These are phyloP conservation scores for Panaeolus papilionaceus DNA, from an alignment of 768 basidiomycete species.

Conservation along the genomic window DNA sequence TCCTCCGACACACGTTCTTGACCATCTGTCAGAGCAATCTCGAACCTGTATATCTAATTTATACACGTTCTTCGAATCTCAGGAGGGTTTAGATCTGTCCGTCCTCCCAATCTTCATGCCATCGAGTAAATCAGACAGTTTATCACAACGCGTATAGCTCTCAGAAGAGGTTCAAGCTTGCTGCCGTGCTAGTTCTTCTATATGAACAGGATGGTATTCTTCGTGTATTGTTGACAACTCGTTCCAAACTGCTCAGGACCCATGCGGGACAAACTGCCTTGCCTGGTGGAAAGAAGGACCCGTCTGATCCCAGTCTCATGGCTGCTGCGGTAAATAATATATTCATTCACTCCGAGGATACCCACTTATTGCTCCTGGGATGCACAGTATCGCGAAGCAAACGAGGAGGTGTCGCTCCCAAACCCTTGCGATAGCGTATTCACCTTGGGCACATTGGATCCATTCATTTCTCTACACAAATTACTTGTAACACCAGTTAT, in stretches of 20 bases:
- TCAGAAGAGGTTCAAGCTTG: conserved; percentile 47
- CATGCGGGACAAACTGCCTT: conserved; percentile 76
- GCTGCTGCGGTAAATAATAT: conserved; percentile 73
- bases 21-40: conserved; percentile 34
- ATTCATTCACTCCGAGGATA: neutral
- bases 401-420: conserved; percentile 84
- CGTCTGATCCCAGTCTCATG: conserved; percentile 59
- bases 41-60: conserved; percentile 49
- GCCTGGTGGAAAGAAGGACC: conserved; percentile 34
- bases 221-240: conserved; percentile 84
- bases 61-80: conserved; percentile 30
- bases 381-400: conserved; percentile 77
- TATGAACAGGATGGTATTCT: conserved; percentile 74
- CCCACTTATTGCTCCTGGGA: conserved; percentile 14
- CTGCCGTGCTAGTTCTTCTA: conserved; percentile 80
- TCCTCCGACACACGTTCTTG: conserved; percentile 20
- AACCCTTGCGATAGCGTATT: conserved; percentile 60
- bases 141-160: conserved; percentile 9
- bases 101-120: conserved; percentile 33
- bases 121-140: conserved; percentile 13
- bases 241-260: conserved; percentile 75
- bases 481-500: conserved; percentile 84
- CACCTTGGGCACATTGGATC: conserved; percentile 64
- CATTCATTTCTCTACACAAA: conserved; percentile 69
- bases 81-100: conserved; percentile 57